Conservation (phyloP, 1,139 yeast species). For the Saccharomycopsis hybrid region DNA sequence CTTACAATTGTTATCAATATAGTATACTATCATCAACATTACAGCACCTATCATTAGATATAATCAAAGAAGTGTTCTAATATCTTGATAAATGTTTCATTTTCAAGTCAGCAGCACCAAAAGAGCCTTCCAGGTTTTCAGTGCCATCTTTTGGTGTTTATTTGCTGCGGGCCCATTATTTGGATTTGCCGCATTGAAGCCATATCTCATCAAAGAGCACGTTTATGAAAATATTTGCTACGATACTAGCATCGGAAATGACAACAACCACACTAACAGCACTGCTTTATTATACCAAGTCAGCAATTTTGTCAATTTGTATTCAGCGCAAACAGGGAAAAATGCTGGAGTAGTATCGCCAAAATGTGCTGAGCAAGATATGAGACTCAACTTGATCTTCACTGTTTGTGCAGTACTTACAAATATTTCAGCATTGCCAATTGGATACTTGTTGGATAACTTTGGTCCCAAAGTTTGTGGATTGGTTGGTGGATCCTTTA, state of each 20-base stretch:
- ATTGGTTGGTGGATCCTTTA: constrained; percentile 54
- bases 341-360: neutral
- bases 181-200: constrained; percentile 61
- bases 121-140: constrained; percentile 31
- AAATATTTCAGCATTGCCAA: constrained; percentile 75
- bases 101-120: constrained; percentile 5
- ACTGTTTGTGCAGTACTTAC: constrained; percentile 84
- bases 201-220: constrained; percentile 45
- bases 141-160: constrained; percentile 55
- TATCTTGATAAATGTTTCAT: constrained; percentile 1
- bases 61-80: too few relatives aligned
- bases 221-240: constrained; percentile 42
- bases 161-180: constrained; percentile 61
- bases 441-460: constrained; percentile 69
- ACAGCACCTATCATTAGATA: too few relatives aligned
- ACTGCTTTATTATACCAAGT: too few relatives aligned
- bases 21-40: too few relatives aligned
- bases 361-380: constrained; percentile 68
- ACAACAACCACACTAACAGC: neutral
- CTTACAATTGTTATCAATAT: too few relatives aligned
- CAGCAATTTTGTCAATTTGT: too few relatives aligned
- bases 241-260: neutral
- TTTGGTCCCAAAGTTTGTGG: constrained; percentile 82
- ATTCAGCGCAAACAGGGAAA: too few relatives aligned
- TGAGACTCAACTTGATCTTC: constrained; percentile 74